Evolutionary conservation across 2,329 filamentous ascomycete species (phyloP).

Genomic region (Talaromyces rugulosus): DNA sequence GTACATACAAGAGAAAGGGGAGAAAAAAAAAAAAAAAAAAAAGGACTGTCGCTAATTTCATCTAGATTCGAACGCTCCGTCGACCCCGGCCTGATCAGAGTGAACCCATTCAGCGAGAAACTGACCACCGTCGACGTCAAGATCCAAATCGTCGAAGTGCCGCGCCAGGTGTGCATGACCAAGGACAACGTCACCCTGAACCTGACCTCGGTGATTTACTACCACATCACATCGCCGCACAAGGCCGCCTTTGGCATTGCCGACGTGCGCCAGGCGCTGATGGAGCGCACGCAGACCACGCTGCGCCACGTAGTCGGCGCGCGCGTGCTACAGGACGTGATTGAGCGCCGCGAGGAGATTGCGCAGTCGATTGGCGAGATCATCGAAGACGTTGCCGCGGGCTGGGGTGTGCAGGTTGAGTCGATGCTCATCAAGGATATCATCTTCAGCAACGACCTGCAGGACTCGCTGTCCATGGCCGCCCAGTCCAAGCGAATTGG

Average conservation of each 20-base stretch:
- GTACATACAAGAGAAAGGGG: conserved; percentile 5
- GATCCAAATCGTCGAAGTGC: conserved; percentile 96
- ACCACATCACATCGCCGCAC: conserved; percentile 92
- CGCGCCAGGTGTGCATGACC: conserved; percentile 97
- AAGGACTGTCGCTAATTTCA: not conserved
- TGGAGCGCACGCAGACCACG: conserved; percentile 97
- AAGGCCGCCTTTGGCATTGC: conserved; percentile 95
- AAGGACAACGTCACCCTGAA: conserved; percentile 97
- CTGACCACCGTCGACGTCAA: conserved; percentile 95
- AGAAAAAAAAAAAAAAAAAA: too few species aligned
- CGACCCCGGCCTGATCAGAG: conserved; percentile 92
- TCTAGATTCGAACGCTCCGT: conserved; percentile 80
- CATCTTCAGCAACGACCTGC: conserved; percentile 90
- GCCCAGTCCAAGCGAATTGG: conserved; percentile 98
- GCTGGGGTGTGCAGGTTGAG: conserved; percentile 95
- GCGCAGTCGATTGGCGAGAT: conserved; percentile 94
- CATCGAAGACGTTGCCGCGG: conserved; percentile 88
- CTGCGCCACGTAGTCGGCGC: conserved; percentile 95
- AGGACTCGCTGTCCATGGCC: conserved; percentile 96
- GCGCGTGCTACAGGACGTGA: conserved; percentile 93
- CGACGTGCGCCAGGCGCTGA: conserved; percentile 90
- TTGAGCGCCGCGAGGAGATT: conserved; percentile 96
- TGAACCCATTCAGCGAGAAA: conserved; percentile 90
- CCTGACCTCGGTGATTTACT: conserved; percentile 97
- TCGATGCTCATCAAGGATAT: conserved; percentile 99